Conservation (phyloP, 2,329 filamentous ascomycete genomes). For the Ophiostoma ips region DNA sequence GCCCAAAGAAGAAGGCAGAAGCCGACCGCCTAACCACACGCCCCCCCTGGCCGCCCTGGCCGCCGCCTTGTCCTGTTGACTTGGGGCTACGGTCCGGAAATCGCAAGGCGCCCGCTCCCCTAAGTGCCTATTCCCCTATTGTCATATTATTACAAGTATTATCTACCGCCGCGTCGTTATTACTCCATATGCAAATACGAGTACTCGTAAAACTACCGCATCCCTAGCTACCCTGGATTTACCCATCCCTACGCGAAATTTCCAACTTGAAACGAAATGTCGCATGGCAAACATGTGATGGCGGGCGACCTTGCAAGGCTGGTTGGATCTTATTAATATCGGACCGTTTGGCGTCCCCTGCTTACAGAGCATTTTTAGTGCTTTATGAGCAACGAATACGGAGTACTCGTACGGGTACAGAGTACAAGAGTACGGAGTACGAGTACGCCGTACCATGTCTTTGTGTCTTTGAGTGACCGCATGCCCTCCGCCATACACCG, state of each 20-base stretch:
- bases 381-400: too few relatives aligned
- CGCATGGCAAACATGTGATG: constrained; percentile 1
- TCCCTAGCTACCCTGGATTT: not conserved
- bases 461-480: not conserved
- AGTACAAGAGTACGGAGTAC: too few relatives aligned
- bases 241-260: too few relatives aligned
- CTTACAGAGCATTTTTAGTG: too few relatives aligned
- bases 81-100: not conserved
- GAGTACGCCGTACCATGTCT: too few relatives aligned
- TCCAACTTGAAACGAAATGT: not conserved
- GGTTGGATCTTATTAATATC: not conserved
- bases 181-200: not conserved
- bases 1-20: too few relatives aligned
- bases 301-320: constrained; percentile 1
- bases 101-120: constrained; percentile 1
- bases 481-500: not conserved
- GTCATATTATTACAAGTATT: too few relatives aligned
- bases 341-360: not conserved
- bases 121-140: not conserved
- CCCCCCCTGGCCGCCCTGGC: too few relatives aligned
- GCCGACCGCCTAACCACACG: too few relatives aligned
- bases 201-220: not conserved
- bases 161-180: not conserved
- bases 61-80: not conserved
- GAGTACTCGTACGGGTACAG: too few relatives aligned